Conservation (phyloP, 2,329 filamentous ascomycete genomes). For the Fusarium lyarnte region DNA sequence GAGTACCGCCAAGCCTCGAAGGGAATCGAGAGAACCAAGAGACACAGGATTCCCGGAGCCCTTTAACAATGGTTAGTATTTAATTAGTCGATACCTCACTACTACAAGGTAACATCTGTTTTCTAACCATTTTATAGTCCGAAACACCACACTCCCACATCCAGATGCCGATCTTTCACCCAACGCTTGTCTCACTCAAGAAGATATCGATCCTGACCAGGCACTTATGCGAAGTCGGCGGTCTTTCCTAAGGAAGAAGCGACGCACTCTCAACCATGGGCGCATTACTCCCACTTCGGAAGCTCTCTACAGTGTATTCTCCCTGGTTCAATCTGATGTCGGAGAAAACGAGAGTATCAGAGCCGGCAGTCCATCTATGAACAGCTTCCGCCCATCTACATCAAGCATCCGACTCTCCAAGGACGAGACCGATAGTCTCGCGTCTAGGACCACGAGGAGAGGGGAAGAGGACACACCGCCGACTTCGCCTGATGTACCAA, state of each 20-base stretch:
- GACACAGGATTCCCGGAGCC: constrained; percentile 64
- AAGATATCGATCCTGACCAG: constrained; percentile 59
- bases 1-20: constrained; percentile 38
- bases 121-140: constrained; percentile 46
- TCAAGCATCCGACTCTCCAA: constrained; percentile 48
- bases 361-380: constrained; percentile 40
- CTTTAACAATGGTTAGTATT: constrained; percentile 56
- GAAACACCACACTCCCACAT: constrained; percentile 70
- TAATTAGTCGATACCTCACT: too few relatives aligned
- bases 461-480: constrained; percentile 50
- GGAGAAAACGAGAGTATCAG: constrained; percentile 37
- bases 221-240: constrained; percentile 56
- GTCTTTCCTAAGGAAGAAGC: constrained; percentile 59
- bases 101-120: not conserved
- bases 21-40: constrained; percentile 46
- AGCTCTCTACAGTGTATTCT: constrained; percentile 47
- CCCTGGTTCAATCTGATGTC: constrained; percentile 43
- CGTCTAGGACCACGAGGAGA: constrained; percentile 37
- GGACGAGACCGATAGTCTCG: constrained; percentile 53
- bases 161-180: constrained; percentile 68
- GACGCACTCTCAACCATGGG: constrained; percentile 57
- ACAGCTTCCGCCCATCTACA: constrained; percentile 46
- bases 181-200: constrained; percentile 65
- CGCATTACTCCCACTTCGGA: constrained; percentile 52
- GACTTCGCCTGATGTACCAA: constrained; percentile 48